A percentile compares a stretch with the other conserved stretches of the same genome.
Conservation (phyloP, 202 grass and related monocot species). For the Panicum virgatum region DNA sequence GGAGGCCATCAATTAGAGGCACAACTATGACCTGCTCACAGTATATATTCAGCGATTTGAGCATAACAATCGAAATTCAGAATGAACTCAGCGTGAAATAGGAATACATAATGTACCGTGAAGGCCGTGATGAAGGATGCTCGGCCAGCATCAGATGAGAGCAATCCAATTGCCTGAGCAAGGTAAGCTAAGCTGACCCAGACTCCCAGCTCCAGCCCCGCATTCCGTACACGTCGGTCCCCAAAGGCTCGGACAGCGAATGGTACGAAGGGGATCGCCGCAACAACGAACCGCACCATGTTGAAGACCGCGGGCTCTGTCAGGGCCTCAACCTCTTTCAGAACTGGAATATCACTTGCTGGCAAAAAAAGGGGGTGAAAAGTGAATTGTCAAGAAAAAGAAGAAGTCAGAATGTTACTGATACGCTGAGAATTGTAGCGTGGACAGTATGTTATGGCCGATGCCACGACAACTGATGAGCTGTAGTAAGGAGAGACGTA, state of each 20-base stretch:
- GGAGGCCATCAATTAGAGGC: constrained; percentile 81
- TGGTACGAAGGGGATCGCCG: constrained; percentile 73
- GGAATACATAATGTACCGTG: constrained; percentile 53
- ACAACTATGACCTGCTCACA: constrained; percentile 79
- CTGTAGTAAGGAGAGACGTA: too few species aligned
- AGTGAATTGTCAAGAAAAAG: neutral
- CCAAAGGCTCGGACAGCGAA: constrained; percentile 42
- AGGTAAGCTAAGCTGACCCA: constrained; percentile 90
- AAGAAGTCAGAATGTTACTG: neutral
- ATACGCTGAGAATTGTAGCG: neutral
- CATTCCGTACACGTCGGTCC: constrained; percentile 54
- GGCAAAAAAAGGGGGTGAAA: neutral
- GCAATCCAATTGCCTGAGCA: constrained; percentile 76
- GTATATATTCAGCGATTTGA: neutral
- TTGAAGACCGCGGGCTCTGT: constrained; percentile 84
- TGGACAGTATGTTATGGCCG: too few species aligned
- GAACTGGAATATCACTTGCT: constrained; percentile 97
- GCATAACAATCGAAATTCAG: neutral
- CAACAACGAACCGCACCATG: constrained; percentile 81
- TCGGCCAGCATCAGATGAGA: constrained; percentile 84
- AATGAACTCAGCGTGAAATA: neutral
- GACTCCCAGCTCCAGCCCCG: constrained; percentile 74
- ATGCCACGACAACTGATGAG: too few species aligned
- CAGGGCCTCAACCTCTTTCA: constrained; percentile 93
- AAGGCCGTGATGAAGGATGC: constrained; percentile 89